Base-by-base conservation (phyloP, 2,329 filamentous ascomycete genomes). In the Neofusicoccum cordaticola region DNA sequence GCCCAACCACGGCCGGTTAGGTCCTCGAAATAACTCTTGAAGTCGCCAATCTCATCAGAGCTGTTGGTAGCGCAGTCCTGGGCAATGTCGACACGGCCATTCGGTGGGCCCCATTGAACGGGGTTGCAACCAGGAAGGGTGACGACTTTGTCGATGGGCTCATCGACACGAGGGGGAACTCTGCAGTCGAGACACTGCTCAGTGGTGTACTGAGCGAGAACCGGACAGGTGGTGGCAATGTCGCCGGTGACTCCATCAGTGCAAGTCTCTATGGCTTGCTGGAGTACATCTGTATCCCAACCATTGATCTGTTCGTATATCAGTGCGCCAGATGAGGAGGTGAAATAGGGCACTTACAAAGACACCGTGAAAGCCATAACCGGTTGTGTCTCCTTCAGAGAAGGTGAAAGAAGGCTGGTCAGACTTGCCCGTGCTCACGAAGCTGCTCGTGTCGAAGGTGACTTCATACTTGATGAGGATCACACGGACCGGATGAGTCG, bases 301-400 rank as follows among this genome's bases (percentile, higher is more conserved):
- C 56, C 56, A 5, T 48, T 60, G 41, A 60, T 11, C 50, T 52
- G 31, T 19, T 17, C 7, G 27, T 31, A 22, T 37, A 53, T 84
- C 82, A 39, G 80, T 75, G 66, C 85, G 81, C 27, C 13, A 1
- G 39, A 47, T 12, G 15, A 22, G 22, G 34, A 62, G 35, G 22
- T 39, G 11, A 27, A 17, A 2, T 2, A 3, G 19, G 15, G 2
- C 2, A 35, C 53, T 57, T 44, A 80, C 62, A 78, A 93, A 92
- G 75, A 92, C 90, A 52, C 83, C 89, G 76, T 92, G 90, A 66
- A 84, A 84, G n/a, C 86, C 86, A 79, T 85, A 91, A 63, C 90
- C 90, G 12, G 90, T 90, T n/a, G 82, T 79, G 64, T 93, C 89
- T 48, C 89, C 89, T 71, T 87, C 87, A 68, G 88, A 80, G 56